Evolutionary conservation across 1,284 basidiomycete species (phyloP).

Genomic region (Exobasidium rhododendri): DNA sequence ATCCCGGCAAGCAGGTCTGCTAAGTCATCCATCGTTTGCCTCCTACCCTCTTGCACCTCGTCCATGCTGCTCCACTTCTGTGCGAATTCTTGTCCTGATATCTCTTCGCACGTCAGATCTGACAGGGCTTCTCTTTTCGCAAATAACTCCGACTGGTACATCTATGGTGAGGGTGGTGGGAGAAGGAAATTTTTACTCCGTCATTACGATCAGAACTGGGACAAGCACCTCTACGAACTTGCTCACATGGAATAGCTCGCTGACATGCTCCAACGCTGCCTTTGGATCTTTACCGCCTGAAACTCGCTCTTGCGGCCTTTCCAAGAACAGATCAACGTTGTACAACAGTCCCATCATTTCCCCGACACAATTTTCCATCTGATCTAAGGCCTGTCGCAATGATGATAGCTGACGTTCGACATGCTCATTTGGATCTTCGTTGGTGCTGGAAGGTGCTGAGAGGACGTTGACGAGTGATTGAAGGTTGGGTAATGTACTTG

Average conservation of each 20-base stretch:
- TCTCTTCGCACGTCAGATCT: conserved; percentile 50
- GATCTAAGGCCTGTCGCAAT: conserved; percentile 18
- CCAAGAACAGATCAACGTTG: conserved; percentile 31
- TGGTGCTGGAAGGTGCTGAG: neutral
- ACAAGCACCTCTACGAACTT: neutral
- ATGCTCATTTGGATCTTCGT: neutral
- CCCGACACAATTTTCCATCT: conserved; percentile 20
- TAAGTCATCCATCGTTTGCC: conserved; percentile 48
- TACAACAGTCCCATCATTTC: conserved; percentile 33
- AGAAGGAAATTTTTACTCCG: neutral
- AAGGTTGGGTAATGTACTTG: neutral
- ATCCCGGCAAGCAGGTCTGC: conserved; percentile 45
- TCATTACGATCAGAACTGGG: neutral
- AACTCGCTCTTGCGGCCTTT: conserved; percentile 15
- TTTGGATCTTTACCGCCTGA: conserved; percentile 33
- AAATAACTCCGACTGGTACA: conserved; percentile 43
- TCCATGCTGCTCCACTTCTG: conserved; percentile 31
- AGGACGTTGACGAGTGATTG: conserved; percentile 3
- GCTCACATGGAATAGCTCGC: conserved; percentile 46
- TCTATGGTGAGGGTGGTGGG: conserved; percentile 20
- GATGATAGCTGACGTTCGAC: conserved; percentile 14
- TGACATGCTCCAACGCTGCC: conserved; percentile 36
- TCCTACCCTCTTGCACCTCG: conserved; percentile 33
- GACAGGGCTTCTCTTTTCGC: conserved; percentile 42
- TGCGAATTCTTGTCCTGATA: conserved; percentile 28